Evolutionary conservation across 495 filamentous ascomycete species (phyloP).

Genomic region (Hypomontagnella monticulosa): DNA sequence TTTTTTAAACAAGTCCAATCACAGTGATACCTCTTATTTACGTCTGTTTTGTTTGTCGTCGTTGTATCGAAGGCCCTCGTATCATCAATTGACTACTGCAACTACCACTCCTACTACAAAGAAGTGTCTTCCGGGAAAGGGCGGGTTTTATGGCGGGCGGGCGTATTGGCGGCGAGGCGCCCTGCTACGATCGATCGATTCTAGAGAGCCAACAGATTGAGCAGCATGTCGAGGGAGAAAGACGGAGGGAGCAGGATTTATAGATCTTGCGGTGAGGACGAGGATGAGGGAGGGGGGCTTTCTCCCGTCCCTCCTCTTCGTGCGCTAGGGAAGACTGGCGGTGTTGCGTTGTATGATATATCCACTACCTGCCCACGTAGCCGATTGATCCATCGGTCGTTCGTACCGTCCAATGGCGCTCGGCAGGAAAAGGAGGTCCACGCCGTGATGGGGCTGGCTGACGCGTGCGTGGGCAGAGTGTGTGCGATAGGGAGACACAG

Average conservation of each 20-base stretch:
- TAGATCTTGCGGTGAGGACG: constrained; percentile 1
- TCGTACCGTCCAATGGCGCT: background rate
- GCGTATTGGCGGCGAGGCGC: background rate
- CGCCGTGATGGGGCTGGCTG: background rate
- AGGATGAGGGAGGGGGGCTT: background rate
- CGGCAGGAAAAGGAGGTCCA: background rate
- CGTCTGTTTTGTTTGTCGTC: constrained; percentile 13
- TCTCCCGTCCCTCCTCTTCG: background rate
- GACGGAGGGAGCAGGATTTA: background rate
- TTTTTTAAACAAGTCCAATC: background rate
- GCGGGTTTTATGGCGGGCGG: background rate
- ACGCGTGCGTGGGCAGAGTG: background rate
- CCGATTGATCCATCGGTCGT: constrained; percentile 3
- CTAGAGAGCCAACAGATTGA: constrained; percentile 28
- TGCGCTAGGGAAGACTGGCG: background rate
- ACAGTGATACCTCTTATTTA: constrained; percentile 41
- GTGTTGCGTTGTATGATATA: constrained; percentile 18
- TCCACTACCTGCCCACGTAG: constrained; percentile 9
- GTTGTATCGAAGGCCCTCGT: constrained; percentile 8
- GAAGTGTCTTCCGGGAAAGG: background rate
- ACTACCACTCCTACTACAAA: no score
- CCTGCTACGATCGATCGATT: background rate
- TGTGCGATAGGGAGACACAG: background rate
- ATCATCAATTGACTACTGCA: constrained; percentile 6
- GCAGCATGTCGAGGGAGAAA: constrained; percentile 19